Percentiles rank a stretch among this genome's conserved stretches.
These are phyloP conservation scores for Lodderomyces elongisporus DNA, from an alignment of 1,139 yeast species.

Conservation along the genomic window DNA sequence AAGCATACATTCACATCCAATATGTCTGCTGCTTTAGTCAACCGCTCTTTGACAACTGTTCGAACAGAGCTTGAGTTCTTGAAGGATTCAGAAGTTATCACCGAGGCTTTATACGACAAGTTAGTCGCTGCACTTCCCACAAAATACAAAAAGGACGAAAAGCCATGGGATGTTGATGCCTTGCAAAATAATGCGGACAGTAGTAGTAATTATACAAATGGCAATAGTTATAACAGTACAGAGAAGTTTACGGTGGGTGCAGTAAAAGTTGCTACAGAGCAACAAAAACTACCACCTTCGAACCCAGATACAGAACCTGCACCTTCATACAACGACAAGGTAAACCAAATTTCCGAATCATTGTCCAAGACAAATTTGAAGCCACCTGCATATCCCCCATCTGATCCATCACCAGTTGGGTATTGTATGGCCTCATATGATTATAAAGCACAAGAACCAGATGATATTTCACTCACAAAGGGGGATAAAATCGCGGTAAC, in stretches of 20 bases:
- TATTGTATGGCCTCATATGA: slow-evolving; percentile 66
- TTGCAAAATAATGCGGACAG: slow-evolving; percentile 16
- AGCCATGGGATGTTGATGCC: slow-evolving; percentile 47
- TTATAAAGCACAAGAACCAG: slow-evolving; percentile 59
- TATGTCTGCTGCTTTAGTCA: slow-evolving; percentile 59
- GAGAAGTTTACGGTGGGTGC: too few relatives aligned
- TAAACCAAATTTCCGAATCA: slow-evolving; percentile 17
- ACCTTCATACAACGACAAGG: slow-evolving; percentile 4
- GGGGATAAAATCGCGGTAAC: slow-evolving; percentile 68
- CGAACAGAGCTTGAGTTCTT: slow-evolving; percentile 80
- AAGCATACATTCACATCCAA: not conserved
- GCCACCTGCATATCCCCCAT: slow-evolving; percentile 12
- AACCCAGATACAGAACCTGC: not conserved
- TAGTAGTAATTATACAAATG: not conserved
- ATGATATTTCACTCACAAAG: slow-evolving; percentile 57
- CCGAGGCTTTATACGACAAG: slow-evolving; percentile 51
- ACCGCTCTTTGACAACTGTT: slow-evolving; percentile 71
- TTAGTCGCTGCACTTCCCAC: slow-evolving; percentile 53
- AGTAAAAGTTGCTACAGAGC: slow-evolving; percentile 1
- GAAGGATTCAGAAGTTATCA: slow-evolving; percentile 69
- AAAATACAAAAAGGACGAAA: slow-evolving; percentile 50
- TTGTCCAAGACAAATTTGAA: slow-evolving; percentile 19
- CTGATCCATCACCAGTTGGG: slow-evolving; percentile 26
- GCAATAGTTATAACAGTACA: too few relatives aligned
- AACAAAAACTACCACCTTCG: not conserved